phyloP scores from a whole-genome alignment of 2,329 filamentous ascomycete genomes.

The Colletotrichum salicis region DNA sequence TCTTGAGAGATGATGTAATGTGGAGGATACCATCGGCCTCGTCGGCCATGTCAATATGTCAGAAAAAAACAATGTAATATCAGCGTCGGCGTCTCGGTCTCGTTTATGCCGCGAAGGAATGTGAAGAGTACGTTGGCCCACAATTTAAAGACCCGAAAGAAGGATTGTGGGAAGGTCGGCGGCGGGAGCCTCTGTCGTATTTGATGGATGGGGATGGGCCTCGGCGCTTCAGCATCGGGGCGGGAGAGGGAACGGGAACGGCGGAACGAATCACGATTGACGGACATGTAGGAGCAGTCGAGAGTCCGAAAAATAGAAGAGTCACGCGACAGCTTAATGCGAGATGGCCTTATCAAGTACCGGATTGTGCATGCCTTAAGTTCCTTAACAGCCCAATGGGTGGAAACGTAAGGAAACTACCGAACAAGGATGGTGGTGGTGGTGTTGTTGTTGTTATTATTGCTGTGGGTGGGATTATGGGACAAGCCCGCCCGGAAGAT shows the following conservation, averaged over 20 bases:
- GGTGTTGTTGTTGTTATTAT: neutral
- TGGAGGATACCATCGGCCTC: slow-evolving; percentile 17
- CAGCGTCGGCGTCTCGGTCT: slow-evolving; percentile 37
- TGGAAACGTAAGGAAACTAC: slow-evolving; percentile 12
- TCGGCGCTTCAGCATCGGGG: neutral
- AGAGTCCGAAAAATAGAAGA: slow-evolving; percentile 24
- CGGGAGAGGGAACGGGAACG: slow-evolving; percentile 17
- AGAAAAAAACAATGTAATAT: slow-evolving; percentile 24
- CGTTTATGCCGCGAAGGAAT: slow-evolving; percentile 25
- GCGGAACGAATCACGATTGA: slow-evolving; percentile 32
- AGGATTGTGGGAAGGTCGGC: neutral
- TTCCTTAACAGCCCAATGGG: neutral
- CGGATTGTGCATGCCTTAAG: neutral
- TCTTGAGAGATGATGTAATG: slow-evolving; percentile 15
- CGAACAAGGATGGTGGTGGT: slow-evolving; percentile 15
- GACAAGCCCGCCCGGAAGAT: slow-evolving; percentile 23
- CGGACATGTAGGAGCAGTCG: slow-evolving; percentile 13
- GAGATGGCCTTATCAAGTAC: slow-evolving; percentile 7
- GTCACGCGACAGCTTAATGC: slow-evolving; percentile 32
- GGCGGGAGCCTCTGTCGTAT: slow-evolving; percentile 2
- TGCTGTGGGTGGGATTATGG: neutral
- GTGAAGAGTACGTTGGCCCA: slow-evolving; percentile 3
- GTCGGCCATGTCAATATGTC: slow-evolving; percentile 14
- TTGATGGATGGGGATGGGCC: neutral
- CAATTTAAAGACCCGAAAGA: slow-evolving; percentile 5